phyloP scores from a whole-genome alignment of 2,329 filamentous ascomycete genomes.

The Drechslerella stenobrocha region DNA sequence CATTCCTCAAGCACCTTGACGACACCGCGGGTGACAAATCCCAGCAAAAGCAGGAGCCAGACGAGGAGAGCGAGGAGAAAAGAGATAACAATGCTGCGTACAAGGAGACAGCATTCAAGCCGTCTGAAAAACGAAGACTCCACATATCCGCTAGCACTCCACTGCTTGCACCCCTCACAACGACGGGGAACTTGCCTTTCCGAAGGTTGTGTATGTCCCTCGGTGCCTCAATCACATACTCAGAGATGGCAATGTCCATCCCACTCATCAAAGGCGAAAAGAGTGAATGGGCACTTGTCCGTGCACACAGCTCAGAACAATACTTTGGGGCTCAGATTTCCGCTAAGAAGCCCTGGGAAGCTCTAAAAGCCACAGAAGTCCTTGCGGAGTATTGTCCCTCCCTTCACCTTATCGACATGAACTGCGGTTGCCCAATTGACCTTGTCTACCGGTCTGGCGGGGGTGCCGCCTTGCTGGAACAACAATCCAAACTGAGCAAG shows the following conservation, averaged over 20 bases:
- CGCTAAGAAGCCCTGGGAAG: constrained; percentile 87
- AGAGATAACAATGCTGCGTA: constrained; percentile 78
- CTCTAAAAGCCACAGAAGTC: constrained; percentile 82
- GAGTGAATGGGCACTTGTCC: constrained; percentile 91
- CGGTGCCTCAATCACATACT: constrained; percentile 91
- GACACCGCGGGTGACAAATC: constrained; percentile 62
- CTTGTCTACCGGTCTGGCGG: constrained; percentile 85
- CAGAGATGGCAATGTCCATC: constrained; percentile 94
- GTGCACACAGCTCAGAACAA: constrained; percentile 83
- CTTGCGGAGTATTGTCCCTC: constrained; percentile 76
- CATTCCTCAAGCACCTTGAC: constrained; percentile 77
- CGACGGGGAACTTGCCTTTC: constrained; percentile 94
- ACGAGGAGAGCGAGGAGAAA: constrained; percentile 53
- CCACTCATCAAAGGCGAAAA: constrained; percentile 87
- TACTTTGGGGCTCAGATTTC: constrained; percentile 92
- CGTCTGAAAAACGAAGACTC: constrained; percentile 88
- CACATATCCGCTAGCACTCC: constrained; percentile 96
- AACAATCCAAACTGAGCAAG: constrained; percentile 83
- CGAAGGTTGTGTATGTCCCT: constrained; percentile 84
- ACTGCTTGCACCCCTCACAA: constrained; percentile 89
- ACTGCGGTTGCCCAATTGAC: constrained; percentile 97
- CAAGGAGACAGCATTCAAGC: constrained; percentile 80
- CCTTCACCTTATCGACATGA: constrained; percentile 87
- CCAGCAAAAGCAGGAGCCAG: constrained; percentile 58
- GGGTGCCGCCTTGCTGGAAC: constrained; percentile 88